Base-by-base conservation (phyloP, 441 rosid species). In the Populus hybrid region DNA sequence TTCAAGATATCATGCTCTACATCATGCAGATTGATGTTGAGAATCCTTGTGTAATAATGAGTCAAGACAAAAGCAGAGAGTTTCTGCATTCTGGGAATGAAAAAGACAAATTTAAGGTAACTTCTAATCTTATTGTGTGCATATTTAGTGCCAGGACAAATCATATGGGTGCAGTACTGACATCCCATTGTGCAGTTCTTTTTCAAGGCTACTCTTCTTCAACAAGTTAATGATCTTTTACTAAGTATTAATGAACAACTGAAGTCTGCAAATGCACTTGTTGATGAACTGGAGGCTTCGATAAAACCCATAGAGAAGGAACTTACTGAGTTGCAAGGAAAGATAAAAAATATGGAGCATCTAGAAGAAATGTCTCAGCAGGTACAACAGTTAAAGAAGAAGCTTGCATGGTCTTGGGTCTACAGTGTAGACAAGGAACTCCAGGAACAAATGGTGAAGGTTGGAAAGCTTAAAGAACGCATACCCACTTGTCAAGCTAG, bases 31-130 rank as follows among this genome's bases (percentile, higher is more conserved):
- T 96, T 87, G 98, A 96, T 84, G 97, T 96, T 71, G 98, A 96
- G 85, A 96, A 96, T 84, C 99, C 99, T 5, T 96, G 99, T 74
- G 98, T 96, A 21, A 79, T 96, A 73, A 96, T 96, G 99, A 92
- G 93, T 82, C 99, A 96, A 87, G 99, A 96, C 86, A 94, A 91
- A 86, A 96, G 99, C 88, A 91, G 99, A 82, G 99, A 96, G 79
- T 96, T 94, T 74, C 79, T 96, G 75, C 98, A 96, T 87, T 96
- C 98, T 72, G 99, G 99, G 63, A 92, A 93, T 82, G 95, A 90
- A 84, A 94, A 86, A 81, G 99, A 96, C 75, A 94, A 92, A 81
- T 96, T 96, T 83, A 94, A 88, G 97, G 99, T 94, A 81, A 78
- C 28, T 61, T 80, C 76, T 75, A 53, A 53, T 16, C 61, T 53